Conservation (phyloP, 768 basidiomycete species). For the Lentinula edodes region DNA sequence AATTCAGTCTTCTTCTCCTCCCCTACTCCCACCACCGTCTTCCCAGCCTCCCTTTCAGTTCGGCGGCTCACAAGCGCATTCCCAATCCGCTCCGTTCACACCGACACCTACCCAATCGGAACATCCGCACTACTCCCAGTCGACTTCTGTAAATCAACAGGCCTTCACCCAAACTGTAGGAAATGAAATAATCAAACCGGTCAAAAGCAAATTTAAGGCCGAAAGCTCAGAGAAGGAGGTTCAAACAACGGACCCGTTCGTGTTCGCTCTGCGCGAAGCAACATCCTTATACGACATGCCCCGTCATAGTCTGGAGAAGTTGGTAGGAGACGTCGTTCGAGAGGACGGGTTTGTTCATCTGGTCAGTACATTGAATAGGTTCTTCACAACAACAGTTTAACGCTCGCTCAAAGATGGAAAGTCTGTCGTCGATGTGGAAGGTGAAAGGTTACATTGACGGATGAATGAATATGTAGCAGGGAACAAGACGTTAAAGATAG, state of each 20-base stretch:
- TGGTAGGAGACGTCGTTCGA: slow-evolving; percentile 56
- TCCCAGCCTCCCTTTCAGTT: slow-evolving; percentile 1
- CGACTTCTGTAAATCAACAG: not conserved
- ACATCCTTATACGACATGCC: slow-evolving; percentile 52
- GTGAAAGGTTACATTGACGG: slow-evolving; percentile 32
- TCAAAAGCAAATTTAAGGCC: not conserved
- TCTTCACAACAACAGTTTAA: not conserved
- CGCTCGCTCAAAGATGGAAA: slow-evolving; percentile 37
- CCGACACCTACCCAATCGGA: not conserved
- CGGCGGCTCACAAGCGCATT: not conserved
- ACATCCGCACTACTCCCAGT: not conserved
- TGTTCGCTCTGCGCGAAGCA: slow-evolving; percentile 36
- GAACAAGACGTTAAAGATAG: not conserved
- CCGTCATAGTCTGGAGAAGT: slow-evolving; percentile 42
- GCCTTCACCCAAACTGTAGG: not conserved
- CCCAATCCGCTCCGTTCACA: not conserved
- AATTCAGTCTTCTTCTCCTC: slow-evolving; percentile 13
- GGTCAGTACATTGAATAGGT: slow-evolving; percentile 34
- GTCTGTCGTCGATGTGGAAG: slow-evolving; percentile 48
- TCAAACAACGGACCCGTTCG: slow-evolving; percentile 16
- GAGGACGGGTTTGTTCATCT: slow-evolving; percentile 76
- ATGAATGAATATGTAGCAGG: not conserved
- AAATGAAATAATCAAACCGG: not conserved
- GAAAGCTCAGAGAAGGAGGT: not conserved
- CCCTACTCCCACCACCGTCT: slow-evolving; percentile 7